Evolutionary conservation across 2,329 filamentous ascomycete species (phyloP), one percentile per base, ranked within the genome.

Genomic region (Cladosporium sp.): DNA sequence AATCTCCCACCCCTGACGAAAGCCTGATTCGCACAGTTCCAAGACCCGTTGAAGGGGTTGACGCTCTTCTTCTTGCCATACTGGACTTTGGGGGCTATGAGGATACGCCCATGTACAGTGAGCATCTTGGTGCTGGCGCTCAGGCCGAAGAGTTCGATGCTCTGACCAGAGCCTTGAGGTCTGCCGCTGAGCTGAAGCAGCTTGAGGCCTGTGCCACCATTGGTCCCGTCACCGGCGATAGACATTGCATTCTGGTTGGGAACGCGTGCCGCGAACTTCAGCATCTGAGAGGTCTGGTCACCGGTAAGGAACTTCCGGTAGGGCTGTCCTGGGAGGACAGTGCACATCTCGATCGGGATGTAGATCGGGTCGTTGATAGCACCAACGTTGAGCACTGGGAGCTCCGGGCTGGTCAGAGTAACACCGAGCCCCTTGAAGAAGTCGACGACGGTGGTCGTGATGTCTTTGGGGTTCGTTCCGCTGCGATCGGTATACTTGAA

Each of bases 41-140:
- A 78, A 0, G 71, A 70, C 2, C 74, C 76, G 18, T 66, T 66
- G 26, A 46, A 32, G 2, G 73, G 66, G 14, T 30, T 67, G 13
- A 69, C 34, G 3, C 2, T 3, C 53, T 36, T n/a, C n/a, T 71
- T 67, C 18, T 53, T 66, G 8, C 68, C 64, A 62, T 96, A 97
- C 1, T 79, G 75, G 30, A 96, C 78, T 0, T 69, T 71, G 0
- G 92, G 92, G 0, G 86, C 73, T 0, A 71, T 49, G 0, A 96
- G 82, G 48, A 94, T 84, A 6, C 93, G 88, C 1, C 87, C 93
- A 0, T 82, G 81, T 0, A 97, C 90, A 0, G 90, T 90, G 36
- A 96, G 80, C 36, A 97, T 82, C 1, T 81, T 76, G 14, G 84
- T 83, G 7, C 80, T 82, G 3, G 93, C 83, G 1, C 78, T 77